Base-by-base conservation (phyloP, 192 early-diverging fungal genomes). In the Podila clonocystis region DNA sequence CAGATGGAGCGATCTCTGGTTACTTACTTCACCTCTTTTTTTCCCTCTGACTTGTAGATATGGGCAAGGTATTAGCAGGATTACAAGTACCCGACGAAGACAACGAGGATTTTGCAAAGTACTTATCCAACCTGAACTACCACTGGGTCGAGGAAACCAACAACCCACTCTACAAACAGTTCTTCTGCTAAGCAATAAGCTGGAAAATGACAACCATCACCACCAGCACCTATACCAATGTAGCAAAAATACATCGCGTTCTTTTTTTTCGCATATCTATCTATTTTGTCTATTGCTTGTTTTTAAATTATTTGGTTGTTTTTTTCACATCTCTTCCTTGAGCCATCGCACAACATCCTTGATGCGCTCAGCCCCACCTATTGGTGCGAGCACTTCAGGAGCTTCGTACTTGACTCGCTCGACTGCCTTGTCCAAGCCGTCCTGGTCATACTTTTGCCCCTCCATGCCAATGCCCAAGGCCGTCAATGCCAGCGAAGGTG, bases 111-210 rank as follows among this genome's bases (percentile, higher is more conserved):
- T 95, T 99, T 78, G 90, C 92, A 67, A 72, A 61, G n/a, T 97
- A 95, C 73, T 76, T 98, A 64, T 83, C 89, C n/a, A 86, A 91
- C 17, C 88, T 98, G 15, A 89, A 90, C 68, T 99, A 97, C 77
- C 91, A 91, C 60, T 95, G 89, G 74, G 91, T 97, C 26, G 95
- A 99, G 80, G 98, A 99, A 74, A 99, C 97, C 4, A 82, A 90
- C 62, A 99, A 99, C 82, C 85, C 88, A 5, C 91, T 97, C 4
- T 97, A 97, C 83, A 89, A 94, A 85, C 89, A 94, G 72, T 97
- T 99, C 65, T 87, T 95, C 65, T 87, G 73, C 50, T 88, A 79
- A 69, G 36, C 0, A 45, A 45, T 15, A 45, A 58, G 34, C 1
- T 1, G 13, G 26, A 15, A 24, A 24, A 13, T 24, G 34, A n/a